Evolutionary conservation across 306 rosid species (phyloP).

Genomic region (Medicago truncatula): DNA sequence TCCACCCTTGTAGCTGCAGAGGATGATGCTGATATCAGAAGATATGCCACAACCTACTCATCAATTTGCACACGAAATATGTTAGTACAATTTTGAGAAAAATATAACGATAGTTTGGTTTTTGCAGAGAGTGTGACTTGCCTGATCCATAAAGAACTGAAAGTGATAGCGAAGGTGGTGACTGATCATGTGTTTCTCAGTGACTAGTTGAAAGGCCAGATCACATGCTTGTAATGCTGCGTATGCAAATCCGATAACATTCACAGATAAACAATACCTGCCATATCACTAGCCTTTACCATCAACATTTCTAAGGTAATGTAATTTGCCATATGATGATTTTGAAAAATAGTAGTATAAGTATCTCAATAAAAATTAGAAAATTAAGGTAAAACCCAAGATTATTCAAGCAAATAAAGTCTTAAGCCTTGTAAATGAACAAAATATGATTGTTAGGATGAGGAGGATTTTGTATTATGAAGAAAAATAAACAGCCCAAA

Average conservation of each 20-base stretch:
- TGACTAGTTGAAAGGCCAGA: conserved; percentile 55
- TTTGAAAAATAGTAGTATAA: background rate
- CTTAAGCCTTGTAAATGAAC: no score
- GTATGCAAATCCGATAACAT: conserved; percentile 72
- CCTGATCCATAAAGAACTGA: conserved; percentile 93
- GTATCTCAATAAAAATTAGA: background rate
- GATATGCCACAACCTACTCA: conserved; percentile 80
- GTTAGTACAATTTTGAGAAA: background rate
- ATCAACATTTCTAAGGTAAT: background rate
- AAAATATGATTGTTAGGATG: no score
- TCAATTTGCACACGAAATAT: conserved; percentile 4
- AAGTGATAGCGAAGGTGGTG: conserved; percentile 64
- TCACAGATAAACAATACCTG: conserved; percentile 90
- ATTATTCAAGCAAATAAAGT: background rate
- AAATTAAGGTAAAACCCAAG: background rate
- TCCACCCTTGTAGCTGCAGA: conserved; percentile 87
- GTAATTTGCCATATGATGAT: background rate
- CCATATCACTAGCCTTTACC: conserved; percentile 17
- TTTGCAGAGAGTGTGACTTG: conserved; percentile 33
- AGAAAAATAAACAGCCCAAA: no score
- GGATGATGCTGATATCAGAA: conserved; percentile 89
- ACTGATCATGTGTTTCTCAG: conserved; percentile 52
- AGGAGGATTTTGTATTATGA: no score
- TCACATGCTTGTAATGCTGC: conserved; percentile 74
- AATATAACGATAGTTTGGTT: background rate